phyloP scores from a whole-genome alignment of 495 filamentous ascomycete species.

The Penicillium maclennaniae region DNA sequence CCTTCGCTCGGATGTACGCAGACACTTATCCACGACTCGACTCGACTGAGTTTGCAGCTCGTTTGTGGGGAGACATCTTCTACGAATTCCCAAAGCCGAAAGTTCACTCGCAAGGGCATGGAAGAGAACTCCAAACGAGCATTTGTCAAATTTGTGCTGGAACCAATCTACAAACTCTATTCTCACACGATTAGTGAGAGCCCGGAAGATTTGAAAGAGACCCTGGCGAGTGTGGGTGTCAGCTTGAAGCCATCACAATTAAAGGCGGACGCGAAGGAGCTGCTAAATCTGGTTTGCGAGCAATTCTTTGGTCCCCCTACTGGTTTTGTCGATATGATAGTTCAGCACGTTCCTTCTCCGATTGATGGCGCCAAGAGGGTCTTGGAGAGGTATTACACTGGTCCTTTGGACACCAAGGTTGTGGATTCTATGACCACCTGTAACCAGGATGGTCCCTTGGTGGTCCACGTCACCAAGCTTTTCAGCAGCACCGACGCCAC shows the following conservation, averaged over 20 bases:
- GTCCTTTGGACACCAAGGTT: conserved; percentile 83
- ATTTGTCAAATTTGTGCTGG: conserved; percentile 92
- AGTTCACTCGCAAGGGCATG: conserved; percentile 80
- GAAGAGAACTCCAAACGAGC: conserved; percentile 79
- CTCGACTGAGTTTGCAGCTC: conserved; percentile 67
- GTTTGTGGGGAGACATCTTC: conserved; percentile 96
- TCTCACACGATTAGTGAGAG: conserved; percentile 92
- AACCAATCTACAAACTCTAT: conserved; percentile 97
- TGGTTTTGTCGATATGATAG: conserved; percentile 94
- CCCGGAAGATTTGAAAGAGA: conserved; percentile 78
- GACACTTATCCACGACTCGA: conserved; percentile 81
- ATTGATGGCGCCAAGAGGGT: conserved; percentile 70
- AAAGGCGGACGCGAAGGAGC: conserved; percentile 80
- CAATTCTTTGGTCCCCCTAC: conserved; percentile 89
- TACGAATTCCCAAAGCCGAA: conserved; percentile 86
- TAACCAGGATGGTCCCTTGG: conserved; percentile 82
- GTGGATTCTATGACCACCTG: conserved; percentile 77
- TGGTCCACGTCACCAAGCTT: conserved; percentile 88
- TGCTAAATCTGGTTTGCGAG: conserved; percentile 86
- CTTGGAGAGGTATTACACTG: conserved; percentile 86
- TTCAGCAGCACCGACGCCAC: conserved; percentile 86
- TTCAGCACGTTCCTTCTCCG: conserved; percentile 86
- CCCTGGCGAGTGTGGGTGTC: conserved; percentile 77
- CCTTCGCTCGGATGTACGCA: conserved; percentile 94
- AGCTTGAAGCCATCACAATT: conserved; percentile 85